These are phyloP conservation scores for Thelephora aurantiotincta DNA, from an alignment of 768 basidiomycete species.

Conservation along the genomic window DNA sequence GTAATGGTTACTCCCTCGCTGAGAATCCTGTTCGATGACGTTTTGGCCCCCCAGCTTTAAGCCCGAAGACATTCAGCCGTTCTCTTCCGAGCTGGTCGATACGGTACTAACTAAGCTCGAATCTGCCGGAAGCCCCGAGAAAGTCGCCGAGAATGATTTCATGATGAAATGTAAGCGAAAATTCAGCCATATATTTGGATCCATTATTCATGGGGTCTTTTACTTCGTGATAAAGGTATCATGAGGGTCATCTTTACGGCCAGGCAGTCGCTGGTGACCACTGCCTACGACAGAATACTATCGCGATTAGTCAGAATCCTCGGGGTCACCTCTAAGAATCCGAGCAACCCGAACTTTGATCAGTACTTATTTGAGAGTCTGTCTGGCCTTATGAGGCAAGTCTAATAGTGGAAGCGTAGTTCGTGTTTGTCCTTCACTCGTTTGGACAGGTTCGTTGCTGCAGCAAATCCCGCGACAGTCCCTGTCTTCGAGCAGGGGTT, in stretches of 20 bases:
- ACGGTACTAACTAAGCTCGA: conserved; percentile 74
- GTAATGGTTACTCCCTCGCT: neutral
- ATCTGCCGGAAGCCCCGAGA: conserved; percentile 66
- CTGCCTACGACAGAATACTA: conserved; percentile 51
- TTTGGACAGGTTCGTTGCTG: conserved; percentile 57
- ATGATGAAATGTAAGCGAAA: conserved; percentile 83
- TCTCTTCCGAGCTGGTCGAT: conserved; percentile 58
- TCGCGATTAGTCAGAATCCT: conserved; percentile 70
- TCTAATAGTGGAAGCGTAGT: neutral
- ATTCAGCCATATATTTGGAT: neutral
- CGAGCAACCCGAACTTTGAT: conserved; percentile 94
- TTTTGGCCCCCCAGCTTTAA: conserved; percentile 44
- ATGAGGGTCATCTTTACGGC: conserved; percentile 93
- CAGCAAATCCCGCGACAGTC: conserved; percentile 51
- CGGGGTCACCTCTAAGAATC: conserved; percentile 84
- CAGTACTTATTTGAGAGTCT: conserved; percentile 96
- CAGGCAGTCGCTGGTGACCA: conserved; percentile 51
- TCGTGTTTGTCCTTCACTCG: neutral
- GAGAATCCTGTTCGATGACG: neutral
- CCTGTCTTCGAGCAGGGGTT: conserved; percentile 66
- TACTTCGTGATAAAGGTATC: conserved; percentile 38
- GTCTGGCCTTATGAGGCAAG: conserved; percentile 79
- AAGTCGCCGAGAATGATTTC: conserved; percentile 94
- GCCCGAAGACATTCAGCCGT: conserved; percentile 74
- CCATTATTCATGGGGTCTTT: neutral